phyloP scores from a whole-genome alignment of 2,329 filamentous ascomycete genomes.

The Monilinia fructigena region DNA sequence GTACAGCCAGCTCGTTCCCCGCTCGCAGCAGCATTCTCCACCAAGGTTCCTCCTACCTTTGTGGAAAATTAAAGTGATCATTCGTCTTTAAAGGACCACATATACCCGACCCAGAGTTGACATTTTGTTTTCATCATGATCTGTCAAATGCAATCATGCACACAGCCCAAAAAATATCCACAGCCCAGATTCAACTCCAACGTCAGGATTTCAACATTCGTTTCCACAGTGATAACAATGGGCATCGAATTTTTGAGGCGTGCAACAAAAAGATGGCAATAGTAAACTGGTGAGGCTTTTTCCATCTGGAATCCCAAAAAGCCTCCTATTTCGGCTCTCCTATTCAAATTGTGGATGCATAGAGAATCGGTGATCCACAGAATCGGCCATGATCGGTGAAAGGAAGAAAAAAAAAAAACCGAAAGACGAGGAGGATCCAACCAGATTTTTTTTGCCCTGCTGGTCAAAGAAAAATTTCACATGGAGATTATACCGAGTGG shows the following conservation, averaged over 20 bases:
- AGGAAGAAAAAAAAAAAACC: neutral
- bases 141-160: constrained; percentile 9
- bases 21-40: neutral
- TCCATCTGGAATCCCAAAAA: neutral
- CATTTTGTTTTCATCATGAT: constrained; percentile 10
- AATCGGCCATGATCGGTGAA: constrained; percentile 1
- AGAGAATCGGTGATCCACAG: neutral
- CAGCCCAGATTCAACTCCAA: neutral
- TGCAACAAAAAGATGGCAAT: neutral
- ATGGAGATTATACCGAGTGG: neutral
- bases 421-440: neutral
- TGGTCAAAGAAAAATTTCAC: constrained; percentile 13
- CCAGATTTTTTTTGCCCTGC: neutral
- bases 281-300: neutral
- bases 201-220: neutral
- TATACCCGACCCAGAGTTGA: neutral
- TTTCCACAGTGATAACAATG: constrained; percentile 7
- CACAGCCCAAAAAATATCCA: neutral
- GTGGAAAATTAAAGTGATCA: neutral
- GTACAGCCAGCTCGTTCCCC: neutral
- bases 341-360: neutral
- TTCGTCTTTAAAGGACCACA: constrained; percentile 2
- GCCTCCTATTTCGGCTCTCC: constrained; percentile 9
- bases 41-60: neutral
- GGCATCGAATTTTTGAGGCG: neutral